Evolutionary conservation across 345 rosid species (phyloP), one percentile per base, ranked within the genome.

Genomic region (Sisymbrium altissimum): DNA sequence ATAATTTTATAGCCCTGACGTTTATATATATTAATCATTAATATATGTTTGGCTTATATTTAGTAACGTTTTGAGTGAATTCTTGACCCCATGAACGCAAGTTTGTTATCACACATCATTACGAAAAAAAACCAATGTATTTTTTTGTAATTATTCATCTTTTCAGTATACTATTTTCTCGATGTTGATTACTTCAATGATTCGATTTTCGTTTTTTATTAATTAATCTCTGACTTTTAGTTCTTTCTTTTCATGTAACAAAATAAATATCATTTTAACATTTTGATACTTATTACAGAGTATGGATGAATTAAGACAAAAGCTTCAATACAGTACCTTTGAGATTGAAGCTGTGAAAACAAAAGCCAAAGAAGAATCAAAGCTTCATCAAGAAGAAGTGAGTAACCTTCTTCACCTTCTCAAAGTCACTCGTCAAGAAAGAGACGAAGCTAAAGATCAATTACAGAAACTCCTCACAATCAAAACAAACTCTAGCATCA

Each of bases 381-480:
- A 75, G 30, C 87, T 82, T 78, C 80, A 84, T 70, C 80, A 65
- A 68, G 90, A 89, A 32, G 80, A 86, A 52, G 44, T 77, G 1
- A 84, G 77, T 66, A 79, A 78, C 14, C 70, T 92, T 49, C 61
- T 84, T 40, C 73, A 74, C 68, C 91, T 86, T 54, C 84, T 92
- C 6, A 83, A 88, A 70, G 19, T 79, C 43, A 91, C 94, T 45
- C 77, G 73, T 78, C 86, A 84, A 66, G 94, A 95, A 78, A 88
- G 99, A 76, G 96, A 96, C 59, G 98, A 86, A 41, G 95, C 97
- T 17, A 85, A 83, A 71, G 82, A 78, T 10, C 90, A 88, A 35
- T 74, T 89, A 69, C 92, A 87, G 11, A 86, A 74, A 48, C 60
- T 90, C 13, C 73, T 85, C 10, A 74, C 73, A 1, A 66, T 78